Evolutionary conservation across 202 grass and related monocot genomes (phyloP), one percentile per base, ranked within the genome.

Genomic region (Sporobolus alterniflorus): DNA sequence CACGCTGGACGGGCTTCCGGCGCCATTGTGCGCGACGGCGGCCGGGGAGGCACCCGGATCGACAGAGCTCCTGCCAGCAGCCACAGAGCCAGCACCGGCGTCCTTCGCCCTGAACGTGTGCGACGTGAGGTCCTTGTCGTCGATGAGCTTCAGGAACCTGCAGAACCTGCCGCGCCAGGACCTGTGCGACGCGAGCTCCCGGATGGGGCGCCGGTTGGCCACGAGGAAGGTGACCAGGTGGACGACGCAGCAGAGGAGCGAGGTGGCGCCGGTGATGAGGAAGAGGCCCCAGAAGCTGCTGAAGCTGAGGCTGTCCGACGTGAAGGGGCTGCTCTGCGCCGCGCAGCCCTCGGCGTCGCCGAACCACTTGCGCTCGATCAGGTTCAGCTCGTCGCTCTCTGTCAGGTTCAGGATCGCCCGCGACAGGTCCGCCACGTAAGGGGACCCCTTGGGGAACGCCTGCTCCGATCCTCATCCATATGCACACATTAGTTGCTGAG

Each of bases 271-370:
- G 18, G 94, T 94, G 69, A 97, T 59, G 59, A 97, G 84, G 78
- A 98, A 98, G 4, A 95, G 86, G 24, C 95, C 93, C 87, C 86
- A 76, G 83, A 95, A 98, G 90, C 84, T 98, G 32, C 22, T 3
- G 31, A 90, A 59, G 69, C 76, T 80, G 55, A 98, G 95, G 6
- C 82, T 86, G 40, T 70, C 44, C 18, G 92, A 74, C 12, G 88
- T 93, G 57, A 95, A 88, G 4, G 54, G 66, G 78, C n/a, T 81
- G 62, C 20, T 79, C 82, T 77, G 82, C 59, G 3, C 34, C 10
- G 82, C 55, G 77, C 90, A 91, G 21, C 31, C 21, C 17, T 71
- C 46, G 14, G 21, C 28, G 21, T 91, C 82, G 40, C 92, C 82
- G 62, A 98, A 95, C 92, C 92, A 98, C 74, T 87, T 93, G 67